A percentile compares a stretch with the other conserved stretches of the same genome.
These are phyloP conservation scores for Jackrogersella minutella DNA, from an alignment of 495 filamentous ascomycete genomes.

Conservation along the genomic window DNA sequence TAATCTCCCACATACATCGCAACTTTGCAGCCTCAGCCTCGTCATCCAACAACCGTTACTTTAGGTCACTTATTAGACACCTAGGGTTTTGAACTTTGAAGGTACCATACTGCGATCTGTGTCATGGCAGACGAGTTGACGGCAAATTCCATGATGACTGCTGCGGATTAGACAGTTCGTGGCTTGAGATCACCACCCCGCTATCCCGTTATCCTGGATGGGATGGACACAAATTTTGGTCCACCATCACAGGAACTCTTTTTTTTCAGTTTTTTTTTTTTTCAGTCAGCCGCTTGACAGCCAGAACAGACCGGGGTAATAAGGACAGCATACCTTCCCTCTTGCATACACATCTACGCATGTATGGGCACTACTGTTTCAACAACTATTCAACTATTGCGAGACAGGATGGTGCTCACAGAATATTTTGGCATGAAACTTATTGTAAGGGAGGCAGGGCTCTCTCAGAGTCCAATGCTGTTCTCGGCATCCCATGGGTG, in stretches of 20 bases:
- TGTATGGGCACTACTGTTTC: too few relatives aligned
- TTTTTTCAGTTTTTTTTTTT: too few relatives aligned
- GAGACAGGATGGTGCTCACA: not conserved
- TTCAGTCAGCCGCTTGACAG: constrained; percentile 27
- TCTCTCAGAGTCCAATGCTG: not conserved
- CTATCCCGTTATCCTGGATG: constrained; percentile 4
- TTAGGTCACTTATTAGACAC: not conserved
- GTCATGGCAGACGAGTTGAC: not conserved
- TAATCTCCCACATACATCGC: not conserved
- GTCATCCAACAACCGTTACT: not conserved
- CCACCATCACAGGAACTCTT: constrained; percentile 1
- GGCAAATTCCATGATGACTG: too few relatives aligned
- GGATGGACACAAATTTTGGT: not conserved
- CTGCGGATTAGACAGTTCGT: not conserved
- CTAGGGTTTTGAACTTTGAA: not conserved
- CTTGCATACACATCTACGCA: too few relatives aligned
- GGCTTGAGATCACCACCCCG: constrained; percentile 7
- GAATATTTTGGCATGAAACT: too few relatives aligned
- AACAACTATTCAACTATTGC: too few relatives aligned
- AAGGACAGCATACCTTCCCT: too few relatives aligned
- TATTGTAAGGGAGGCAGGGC: not conserved
- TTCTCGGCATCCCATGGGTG: constrained; percentile 1
- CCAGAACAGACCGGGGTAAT: constrained; percentile 13
- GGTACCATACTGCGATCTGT: not conserved
- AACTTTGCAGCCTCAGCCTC: not conserved